These are phyloP conservation scores for Pyronema domesticum DNA, from an alignment of 495 filamentous ascomycete species.

Conservation along the genomic window DNA sequence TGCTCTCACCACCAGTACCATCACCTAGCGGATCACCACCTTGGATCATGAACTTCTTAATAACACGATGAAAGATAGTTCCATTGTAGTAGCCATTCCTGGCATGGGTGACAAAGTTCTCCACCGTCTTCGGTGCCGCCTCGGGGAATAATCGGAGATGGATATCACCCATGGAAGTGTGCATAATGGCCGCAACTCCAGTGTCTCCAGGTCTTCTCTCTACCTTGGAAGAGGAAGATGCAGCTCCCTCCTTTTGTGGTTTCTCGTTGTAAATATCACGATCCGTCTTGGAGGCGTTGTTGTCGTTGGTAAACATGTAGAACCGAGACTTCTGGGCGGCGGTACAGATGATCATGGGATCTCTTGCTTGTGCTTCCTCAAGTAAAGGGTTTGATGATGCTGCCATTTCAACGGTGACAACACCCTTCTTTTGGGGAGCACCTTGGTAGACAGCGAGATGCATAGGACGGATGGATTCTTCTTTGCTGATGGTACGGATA, in stretches of 20 bases:
- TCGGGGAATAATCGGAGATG: constrained; percentile 85
- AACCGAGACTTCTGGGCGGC: constrained; percentile 81
- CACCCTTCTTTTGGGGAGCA: constrained; percentile 72
- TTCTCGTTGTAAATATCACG: constrained; percentile 94
- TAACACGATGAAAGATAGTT: constrained; percentile 92
- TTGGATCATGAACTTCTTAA: constrained; percentile 97
- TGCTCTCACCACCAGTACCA: constrained; percentile 87
- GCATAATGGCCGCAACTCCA: constrained; percentile 64
- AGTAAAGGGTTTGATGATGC: constrained; percentile 84
- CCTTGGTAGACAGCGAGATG: constrained; percentile 87
- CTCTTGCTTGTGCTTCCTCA: constrained; percentile 76
- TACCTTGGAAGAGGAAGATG: constrained; percentile 14
- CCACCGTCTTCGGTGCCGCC: constrained; percentile 85
- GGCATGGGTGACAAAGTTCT: constrained; percentile 91
- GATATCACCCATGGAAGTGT: constrained; percentile 90
- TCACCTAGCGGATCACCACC: constrained; percentile 88
- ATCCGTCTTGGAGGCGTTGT: constrained; percentile 61
- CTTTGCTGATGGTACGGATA: constrained; percentile 69
- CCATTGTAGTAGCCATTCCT: constrained; percentile 87
- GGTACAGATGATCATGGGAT: constrained; percentile 73
- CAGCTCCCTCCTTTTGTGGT: constrained; percentile 32
- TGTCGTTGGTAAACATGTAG: constrained; percentile 94
- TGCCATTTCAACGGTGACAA: constrained; percentile 95
- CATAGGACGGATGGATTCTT: constrained; percentile 70
- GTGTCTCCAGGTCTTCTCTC: constrained; percentile 46